Evolutionary conservation across 805 yeast genomes (phyloP), one percentile per base, ranked within the genome.

Genomic region (Pichia pseudocactophila): DNA sequence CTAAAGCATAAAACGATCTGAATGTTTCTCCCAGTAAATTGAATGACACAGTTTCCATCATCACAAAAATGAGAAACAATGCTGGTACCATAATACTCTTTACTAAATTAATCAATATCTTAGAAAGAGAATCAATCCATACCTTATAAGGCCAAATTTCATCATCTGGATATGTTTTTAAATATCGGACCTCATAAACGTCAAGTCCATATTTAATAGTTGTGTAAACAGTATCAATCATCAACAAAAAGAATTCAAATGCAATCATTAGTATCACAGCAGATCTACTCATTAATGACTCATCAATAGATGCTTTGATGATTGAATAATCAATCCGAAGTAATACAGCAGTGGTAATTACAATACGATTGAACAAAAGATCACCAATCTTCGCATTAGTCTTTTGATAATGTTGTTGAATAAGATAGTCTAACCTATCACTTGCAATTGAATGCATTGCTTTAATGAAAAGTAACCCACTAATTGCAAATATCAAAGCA

Each of bases 71-170:
- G 39, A 76, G 60, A 58, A 65, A 60, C 2, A 74, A 44, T 4
- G 80, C 68, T 6, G 50, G 45, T 2, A 45, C 22, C 19, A 41
- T 37, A 10, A 46, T 20, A 27, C 42, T 39, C 22, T 36, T 40
- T 2, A 34, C 11, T 9, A 80, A 67, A 6, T 61, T 42, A 2
- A 82, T 65, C 37, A 81, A 81, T 16, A 83, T 63, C 26, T 45
- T 44, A 19, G 35, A 3, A 4, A 71, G 54, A 52, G 83, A 80
- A 47, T 75, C 66, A 47, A 72, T 73, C 56, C 76, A 63, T 7
- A 76, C 68, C 59, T 85, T 82, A 32, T 70, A 66, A 53, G 88
- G 95, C 89, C 95, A 81, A 26, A 74, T 79, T 31, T 81, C 94
- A 15, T 74, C 80, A 2, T 59, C 63, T 9, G 68, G 71, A 45